These are phyloP conservation scores for Blastocystis sp. DNA, from an alignment of 352 stramenopile genomes.

Conservation along the genomic window DNA sequence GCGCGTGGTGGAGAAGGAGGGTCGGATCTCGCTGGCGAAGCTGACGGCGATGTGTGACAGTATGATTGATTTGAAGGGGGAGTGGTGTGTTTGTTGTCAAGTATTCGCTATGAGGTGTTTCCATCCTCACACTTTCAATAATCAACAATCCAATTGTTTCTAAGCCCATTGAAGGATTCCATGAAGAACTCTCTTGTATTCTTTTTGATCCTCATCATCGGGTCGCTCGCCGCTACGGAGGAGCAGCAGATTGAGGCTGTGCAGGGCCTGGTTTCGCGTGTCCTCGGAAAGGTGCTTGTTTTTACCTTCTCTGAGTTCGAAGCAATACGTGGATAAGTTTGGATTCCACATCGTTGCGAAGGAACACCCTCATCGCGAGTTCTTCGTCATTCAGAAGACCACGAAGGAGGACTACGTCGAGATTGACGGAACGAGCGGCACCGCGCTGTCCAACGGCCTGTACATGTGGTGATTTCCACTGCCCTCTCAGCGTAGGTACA, in stretches of 20 bases:
- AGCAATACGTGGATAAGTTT: neutral
- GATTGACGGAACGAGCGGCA: conserved; percentile 7
- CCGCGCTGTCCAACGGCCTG: neutral
- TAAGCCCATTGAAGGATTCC: no score
- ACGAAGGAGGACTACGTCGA: neutral
- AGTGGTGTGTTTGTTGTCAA: conserved; percentile 33
- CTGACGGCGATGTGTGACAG: conserved; percentile 35
- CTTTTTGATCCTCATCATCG: neutral
- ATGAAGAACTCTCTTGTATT: neutral
- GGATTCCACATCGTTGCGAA: neutral
- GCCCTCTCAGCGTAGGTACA: conserved; percentile 4
- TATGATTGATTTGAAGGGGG: neutral
- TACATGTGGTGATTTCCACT: neutral
- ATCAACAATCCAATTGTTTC: no score
- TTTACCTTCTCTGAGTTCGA: neutral
- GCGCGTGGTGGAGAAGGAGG: conserved; percentile 21
- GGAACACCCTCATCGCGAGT: neutral
- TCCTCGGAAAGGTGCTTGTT: neutral
- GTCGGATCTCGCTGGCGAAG: conserved; percentile 21
- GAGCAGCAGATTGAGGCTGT: neutral
- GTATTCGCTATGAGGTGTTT: neutral
- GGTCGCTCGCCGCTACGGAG: neutral
- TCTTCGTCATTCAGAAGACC: neutral
- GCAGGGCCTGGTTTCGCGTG: neutral
- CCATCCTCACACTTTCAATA: no score